Base-by-base conservation (phyloP, 23 red algal genomes). In the Agarophyton chilense region DNA sequence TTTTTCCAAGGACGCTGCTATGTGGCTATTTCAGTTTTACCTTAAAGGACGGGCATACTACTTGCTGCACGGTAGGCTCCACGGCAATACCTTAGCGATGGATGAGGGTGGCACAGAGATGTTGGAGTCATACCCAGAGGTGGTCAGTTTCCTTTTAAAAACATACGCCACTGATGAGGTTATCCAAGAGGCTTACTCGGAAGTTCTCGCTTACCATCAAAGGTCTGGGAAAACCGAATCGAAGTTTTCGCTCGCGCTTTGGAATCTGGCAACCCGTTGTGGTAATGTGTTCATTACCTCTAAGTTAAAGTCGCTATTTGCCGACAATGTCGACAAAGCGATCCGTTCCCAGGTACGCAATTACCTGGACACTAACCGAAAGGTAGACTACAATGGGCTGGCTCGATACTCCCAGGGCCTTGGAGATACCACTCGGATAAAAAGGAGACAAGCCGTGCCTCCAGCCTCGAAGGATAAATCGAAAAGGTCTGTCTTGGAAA, bases 81-180 rank as follows among this genome's bases (percentile, higher is more conserved):
- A n/a, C 34, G 50, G 54, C 47, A 29, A 57, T 42, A 29, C 2
- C 2, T 61, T 47, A 12, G 44, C 12, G 44, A 12, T 47, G 12
- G 44, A 47, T 47, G 44, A 47, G 44, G 44, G 12, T 9, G 7
- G 12, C 44, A 47, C 12, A 6, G 44, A 47, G 44, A 12, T 47
- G 7, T 47, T 47, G 44, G 7, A 47, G 7, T 47, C 44, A 12
- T 47, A 47, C 44, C 44, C 44, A 47, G 7, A 47, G 44, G 44
- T 47, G 12, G 44, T 47, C 44, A 47, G 12, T 12, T 47, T 47
- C 12, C 44, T 47, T 9, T 12, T 47, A 12, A 1, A 40, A 55
- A 82, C 78, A 2, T 82, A 32, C 54, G 78, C 78, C 7, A 82
- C 78, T n/a, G 54, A 82, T 62, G 50, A 51, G 78, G 78, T 60